These are phyloP conservation scores for Yamagishiella unicocca DNA, from an alignment of 139 green algal species.

Conservation along the genomic window DNA sequence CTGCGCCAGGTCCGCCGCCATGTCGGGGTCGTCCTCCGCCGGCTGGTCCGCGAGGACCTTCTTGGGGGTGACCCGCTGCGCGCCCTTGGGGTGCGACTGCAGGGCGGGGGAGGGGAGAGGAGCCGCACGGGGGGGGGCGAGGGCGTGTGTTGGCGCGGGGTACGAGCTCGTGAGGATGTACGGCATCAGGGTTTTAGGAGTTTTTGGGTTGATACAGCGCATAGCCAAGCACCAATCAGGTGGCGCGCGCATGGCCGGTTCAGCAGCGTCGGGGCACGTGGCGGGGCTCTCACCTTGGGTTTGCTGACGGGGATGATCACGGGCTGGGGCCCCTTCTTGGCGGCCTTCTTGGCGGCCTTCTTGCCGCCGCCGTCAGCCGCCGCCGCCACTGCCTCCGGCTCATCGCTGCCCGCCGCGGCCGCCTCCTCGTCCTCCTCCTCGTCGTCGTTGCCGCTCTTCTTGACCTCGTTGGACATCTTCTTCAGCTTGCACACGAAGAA, in stretches of 20 bases:
- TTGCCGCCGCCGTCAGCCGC: not conserved
- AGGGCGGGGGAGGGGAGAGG: not conserved
- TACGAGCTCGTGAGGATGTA: no score
- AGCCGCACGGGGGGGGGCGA: not conserved
- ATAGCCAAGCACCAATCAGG: no score
- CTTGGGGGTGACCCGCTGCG: conserved; percentile 1
- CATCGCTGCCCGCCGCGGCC: not conserved
- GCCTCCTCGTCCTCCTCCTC: conserved; percentile 54
- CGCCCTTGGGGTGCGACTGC: conserved; percentile 49
- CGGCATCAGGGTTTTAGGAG: no score
- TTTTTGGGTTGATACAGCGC: no score
- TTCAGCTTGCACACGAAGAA: conserved; percentile 99
- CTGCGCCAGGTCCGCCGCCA: not conserved
- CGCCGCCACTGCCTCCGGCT: not conserved
- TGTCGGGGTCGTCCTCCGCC: not conserved
- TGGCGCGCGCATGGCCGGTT: no score
- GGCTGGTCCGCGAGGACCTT: conserved; percentile 13
- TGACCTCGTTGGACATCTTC: conserved; percentile 74
- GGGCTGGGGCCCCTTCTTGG: conserved; percentile 2
- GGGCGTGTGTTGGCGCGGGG: no score
- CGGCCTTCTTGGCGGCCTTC: not conserved
- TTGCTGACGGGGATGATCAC: conserved; percentile 37
- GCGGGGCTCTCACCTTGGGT: no score
- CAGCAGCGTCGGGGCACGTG: no score
- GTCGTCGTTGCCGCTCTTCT: conserved; percentile 25